phyloP scores from a whole-genome alignment of 495 filamentous ascomycete genomes.

The Ascobolus immersus region DNA sequence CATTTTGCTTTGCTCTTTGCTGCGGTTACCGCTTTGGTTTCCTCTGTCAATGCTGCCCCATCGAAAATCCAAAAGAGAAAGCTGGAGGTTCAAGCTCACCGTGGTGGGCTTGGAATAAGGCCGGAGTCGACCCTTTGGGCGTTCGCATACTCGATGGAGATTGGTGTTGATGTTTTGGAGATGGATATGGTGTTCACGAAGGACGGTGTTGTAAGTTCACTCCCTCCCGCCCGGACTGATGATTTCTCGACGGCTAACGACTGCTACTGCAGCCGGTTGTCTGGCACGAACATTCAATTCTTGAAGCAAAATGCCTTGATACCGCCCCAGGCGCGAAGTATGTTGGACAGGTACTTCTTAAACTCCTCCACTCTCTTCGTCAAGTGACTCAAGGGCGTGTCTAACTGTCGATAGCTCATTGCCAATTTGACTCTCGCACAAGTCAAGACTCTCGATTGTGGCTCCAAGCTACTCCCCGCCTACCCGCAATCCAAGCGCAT shows the following conservation, averaged over 20 bases:
- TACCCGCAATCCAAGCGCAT: constrained; percentile 10
- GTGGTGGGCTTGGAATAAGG: constrained; percentile 10
- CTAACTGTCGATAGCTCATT: constrained; percentile 9
- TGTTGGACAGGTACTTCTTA: constrained; percentile 8
- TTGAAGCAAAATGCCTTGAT: constrained; percentile 12
- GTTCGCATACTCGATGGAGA: constrained; percentile 15
- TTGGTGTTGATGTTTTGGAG: constrained; percentile 14
- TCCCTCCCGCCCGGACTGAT: neutral
- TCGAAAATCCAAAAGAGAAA: no score
- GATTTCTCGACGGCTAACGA: no score
- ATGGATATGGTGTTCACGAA: constrained; percentile 17
- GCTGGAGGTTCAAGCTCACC: constrained; percentile 8
- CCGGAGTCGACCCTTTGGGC: constrained; percentile 11
- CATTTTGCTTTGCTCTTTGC: no score
- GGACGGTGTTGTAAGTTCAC: constrained; percentile 13
- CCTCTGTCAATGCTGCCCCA: no score
- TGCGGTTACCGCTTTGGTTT: no score
- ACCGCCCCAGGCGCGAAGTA: constrained; percentile 11
- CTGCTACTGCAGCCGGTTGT: constrained; percentile 13
- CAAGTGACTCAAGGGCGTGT: neutral
- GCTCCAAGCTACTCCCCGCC: constrained; percentile 8
- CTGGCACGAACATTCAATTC: constrained; percentile 16
- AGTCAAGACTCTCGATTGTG: constrained; percentile 16
- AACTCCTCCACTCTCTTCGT: neutral
- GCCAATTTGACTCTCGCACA: constrained; percentile 16